A percentile compares a stretch with the other conserved stretches of the same genome.
phyloP scores from a whole-genome alignment of 768 basidiomycete genomes.

The Asterophora lycoperdoides region DNA sequence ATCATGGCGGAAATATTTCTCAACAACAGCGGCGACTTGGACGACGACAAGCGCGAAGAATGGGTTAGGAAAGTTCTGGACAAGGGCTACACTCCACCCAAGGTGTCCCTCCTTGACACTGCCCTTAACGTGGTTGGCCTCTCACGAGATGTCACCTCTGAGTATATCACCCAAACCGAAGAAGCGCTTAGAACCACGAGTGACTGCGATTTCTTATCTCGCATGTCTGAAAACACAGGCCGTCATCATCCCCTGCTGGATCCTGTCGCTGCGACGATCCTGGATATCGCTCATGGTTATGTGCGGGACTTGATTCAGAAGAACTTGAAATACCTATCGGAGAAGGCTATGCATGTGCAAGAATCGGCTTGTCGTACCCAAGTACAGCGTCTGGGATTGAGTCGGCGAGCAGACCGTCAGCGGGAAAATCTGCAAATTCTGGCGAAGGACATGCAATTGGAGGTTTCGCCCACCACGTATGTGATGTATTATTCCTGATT shows the following conservation, averaged over 20 bases:
- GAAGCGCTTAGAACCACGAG: neutral
- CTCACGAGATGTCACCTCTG: neutral
- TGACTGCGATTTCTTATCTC: neutral
- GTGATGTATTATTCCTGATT: too few species aligned
- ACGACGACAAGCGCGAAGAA: conserved; percentile 12
- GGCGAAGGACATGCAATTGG: neutral
- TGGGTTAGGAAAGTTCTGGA: conserved; percentile 5
- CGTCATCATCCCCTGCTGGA: neutral
- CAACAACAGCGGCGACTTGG: conserved; percentile 8
- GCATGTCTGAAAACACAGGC: neutral
- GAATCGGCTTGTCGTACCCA: neutral
- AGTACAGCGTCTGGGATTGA: neutral
- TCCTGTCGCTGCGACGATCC: neutral
- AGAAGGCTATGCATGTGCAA: neutral
- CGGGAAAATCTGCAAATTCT: neutral
- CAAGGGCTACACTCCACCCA: neutral
- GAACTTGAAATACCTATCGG: neutral
- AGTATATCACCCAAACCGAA: neutral
- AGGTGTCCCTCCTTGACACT: neutral
- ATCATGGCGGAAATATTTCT: conserved; percentile 10
- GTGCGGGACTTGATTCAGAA: neutral
- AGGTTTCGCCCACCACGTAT: neutral
- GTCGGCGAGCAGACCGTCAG: neutral
- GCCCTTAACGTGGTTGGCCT: neutral
- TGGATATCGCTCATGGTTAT: neutral